A percentile compares a stretch with the other conserved stretches of the same genome.
These are phyloP conservation scores for Moesziomyces sp. DNA, from an alignment of 1,284 basidiomycete genomes.

Conservation along the genomic window DNA sequence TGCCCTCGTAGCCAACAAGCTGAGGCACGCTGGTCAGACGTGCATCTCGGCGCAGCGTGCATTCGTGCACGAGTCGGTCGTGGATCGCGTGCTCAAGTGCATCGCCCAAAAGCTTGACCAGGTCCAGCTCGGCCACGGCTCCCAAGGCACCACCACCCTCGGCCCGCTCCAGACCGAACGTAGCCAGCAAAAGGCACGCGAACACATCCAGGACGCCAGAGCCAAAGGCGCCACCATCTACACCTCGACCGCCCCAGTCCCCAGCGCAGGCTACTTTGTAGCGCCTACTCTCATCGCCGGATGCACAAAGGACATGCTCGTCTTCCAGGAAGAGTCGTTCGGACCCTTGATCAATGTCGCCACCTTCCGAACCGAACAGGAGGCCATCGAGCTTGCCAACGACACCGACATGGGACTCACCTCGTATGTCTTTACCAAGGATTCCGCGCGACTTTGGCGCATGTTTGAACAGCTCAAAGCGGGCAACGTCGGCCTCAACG, in stretches of 20 bases:
- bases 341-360: slow-evolving; percentile 70
- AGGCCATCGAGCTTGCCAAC: slow-evolving; percentile 88
- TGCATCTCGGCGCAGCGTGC: slow-evolving; percentile 73
- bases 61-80: slow-evolving; percentile 75
- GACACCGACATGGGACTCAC: slow-evolving; percentile 85
- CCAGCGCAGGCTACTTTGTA: slow-evolving; percentile 77
- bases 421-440: slow-evolving; percentile 71
- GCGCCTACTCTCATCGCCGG: slow-evolving; percentile 86
- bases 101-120: slow-evolving; percentile 83
- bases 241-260: slow-evolving; percentile 77
- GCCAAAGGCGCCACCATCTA: slow-evolving; percentile 86
- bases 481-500: slow-evolving; percentile 85
- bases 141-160: slow-evolving; percentile 80
- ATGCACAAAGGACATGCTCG: slow-evolving; percentile 75
- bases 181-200: slow-evolving; percentile 85
- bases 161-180: slow-evolving; percentile 91
- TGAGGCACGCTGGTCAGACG: slow-evolving; percentile 90
- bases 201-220: slow-evolving; percentile 87
- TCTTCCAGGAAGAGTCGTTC: slow-evolving; percentile 66
- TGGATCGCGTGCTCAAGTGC: slow-evolving; percentile 83
- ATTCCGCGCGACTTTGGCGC: slow-evolving; percentile 89
- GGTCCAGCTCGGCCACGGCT: slow-evolving; percentile 92
- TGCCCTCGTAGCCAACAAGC: slow-evolving; percentile 86
- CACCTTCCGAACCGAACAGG: slow-evolving; percentile 90
- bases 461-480: slow-evolving; percentile 94